phyloP scores from a whole-genome alignment of 768 basidiomycete genomes.

The Chalciporus piperatus region DNA sequence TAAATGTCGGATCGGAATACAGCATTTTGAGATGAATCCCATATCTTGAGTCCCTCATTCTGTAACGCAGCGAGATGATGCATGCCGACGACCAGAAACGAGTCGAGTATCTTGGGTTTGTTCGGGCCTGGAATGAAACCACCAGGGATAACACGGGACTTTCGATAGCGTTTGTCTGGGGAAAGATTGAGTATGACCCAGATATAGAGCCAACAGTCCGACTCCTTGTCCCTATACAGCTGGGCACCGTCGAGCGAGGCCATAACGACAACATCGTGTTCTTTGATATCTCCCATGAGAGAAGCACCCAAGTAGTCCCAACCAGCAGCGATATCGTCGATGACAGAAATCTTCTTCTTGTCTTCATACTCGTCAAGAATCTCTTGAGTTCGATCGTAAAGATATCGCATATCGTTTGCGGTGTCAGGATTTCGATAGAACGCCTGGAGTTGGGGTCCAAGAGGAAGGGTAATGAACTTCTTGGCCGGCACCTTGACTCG shows the following conservation, averaged over 20 bases:
- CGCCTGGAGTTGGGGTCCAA: slow-evolving; percentile 1
- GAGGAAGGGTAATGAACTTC: background rate
- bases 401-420: background rate
- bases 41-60: too few species aligned
- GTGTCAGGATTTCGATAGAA: background rate
- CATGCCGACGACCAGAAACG: too few species aligned
- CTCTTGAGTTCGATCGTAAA: background rate
- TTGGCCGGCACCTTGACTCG: background rate
- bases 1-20: too few species aligned
- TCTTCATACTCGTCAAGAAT: background rate
- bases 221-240: background rate
- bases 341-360: background rate
- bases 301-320: background rate
- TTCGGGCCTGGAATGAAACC: slow-evolving; percentile 1
- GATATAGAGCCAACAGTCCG: background rate
- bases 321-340: background rate
- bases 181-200: background rate
- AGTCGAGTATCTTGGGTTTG: too few species aligned
- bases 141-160: background rate
- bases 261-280: background rate
- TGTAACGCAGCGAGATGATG: too few species aligned
- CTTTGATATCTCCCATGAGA: background rate
- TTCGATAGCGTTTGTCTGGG: background rate
- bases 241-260: background rate
- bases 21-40: too few species aligned